phyloP scores from a whole-genome alignment of 352 stramenopile species.

The Aphanomyces astaci region DNA sequence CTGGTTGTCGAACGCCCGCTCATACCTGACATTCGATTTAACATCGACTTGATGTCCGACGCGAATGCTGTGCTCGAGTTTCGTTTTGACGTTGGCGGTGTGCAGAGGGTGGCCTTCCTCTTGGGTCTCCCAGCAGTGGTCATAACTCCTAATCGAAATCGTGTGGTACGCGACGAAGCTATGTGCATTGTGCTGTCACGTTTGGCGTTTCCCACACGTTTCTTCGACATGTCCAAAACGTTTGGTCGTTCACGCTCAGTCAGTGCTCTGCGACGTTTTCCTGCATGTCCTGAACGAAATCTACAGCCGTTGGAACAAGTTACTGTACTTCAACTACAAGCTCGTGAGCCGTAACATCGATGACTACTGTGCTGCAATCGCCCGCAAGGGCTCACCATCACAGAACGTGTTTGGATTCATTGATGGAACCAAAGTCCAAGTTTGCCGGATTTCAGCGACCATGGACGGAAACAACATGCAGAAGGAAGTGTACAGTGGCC shows the following conservation, averaged over 20 bases:
- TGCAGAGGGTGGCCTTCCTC: neutral
- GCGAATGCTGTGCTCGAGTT: neutral
- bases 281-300: too few species aligned
- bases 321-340: too few species aligned
- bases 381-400: too few species aligned
- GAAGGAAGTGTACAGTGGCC: conserved; percentile 7
- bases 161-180: conserved; percentile 1
- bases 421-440: too few species aligned
- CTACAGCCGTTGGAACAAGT: too few species aligned
- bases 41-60: neutral
- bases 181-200: conserved; percentile 21
- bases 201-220: conserved; percentile 5
- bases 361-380: too few species aligned
- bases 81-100: neutral
- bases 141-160: neutral
- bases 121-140: neutral
- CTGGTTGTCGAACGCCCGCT: neutral
- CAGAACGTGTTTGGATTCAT: too few species aligned
- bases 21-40: neutral
- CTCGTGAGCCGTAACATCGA: too few species aligned
- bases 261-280: conserved; percentile 8
- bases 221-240: conserved; percentile 13
- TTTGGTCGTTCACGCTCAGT: conserved; percentile 20
- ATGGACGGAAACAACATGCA: conserved; percentile 13
- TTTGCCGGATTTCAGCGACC: too few species aligned